Conservation (phyloP, 371 early-diverging fungal species). For the Mortierella sp. region DNA sequence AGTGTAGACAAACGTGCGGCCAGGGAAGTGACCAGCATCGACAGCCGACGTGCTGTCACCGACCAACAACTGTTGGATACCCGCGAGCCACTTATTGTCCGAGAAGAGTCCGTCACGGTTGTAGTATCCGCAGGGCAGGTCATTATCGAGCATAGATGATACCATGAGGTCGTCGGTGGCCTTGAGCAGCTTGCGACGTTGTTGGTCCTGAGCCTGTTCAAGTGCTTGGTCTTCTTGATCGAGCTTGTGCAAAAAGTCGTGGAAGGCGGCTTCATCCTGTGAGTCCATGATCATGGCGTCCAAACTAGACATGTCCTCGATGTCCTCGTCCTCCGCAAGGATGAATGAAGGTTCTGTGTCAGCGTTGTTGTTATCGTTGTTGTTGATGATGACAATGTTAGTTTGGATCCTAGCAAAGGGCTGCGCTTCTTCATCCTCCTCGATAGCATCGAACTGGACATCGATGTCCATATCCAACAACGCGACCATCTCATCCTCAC, state of each 20-base stretch:
- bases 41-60: not conserved
- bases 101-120: not conserved
- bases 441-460: not conserved
- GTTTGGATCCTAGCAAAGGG: slow-evolving; percentile 28
- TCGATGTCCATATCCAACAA: not conserved
- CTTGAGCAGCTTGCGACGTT: slow-evolving; percentile 10
- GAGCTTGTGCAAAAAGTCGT: slow-evolving; percentile 30
- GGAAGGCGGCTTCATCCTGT: slow-evolving; percentile 34
- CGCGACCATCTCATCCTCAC: not conserved
- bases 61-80: slow-evolving; percentile 5
- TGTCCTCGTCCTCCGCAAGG: slow-evolving; percentile 1
- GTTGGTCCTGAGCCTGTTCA: slow-evolving; percentile 7
- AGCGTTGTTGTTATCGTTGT: not conserved
- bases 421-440: not conserved
- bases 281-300: slow-evolving; percentile 48
- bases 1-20: slow-evolving; percentile 31
- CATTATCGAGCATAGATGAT: slow-evolving; percentile 21
- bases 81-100: not conserved
- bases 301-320: slow-evolving; percentile 24
- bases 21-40: not conserved
- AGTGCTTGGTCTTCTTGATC: slow-evolving; percentile 24
- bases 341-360: not conserved
- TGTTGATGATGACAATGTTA: slow-evolving; percentile 19
- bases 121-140: slow-evolving; percentile 25
- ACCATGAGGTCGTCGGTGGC: slow-evolving; percentile 21